phyloP scores from a whole-genome alignment of 306 rosid genomes.

The Amphicarpaea edgeworthii region DNA sequence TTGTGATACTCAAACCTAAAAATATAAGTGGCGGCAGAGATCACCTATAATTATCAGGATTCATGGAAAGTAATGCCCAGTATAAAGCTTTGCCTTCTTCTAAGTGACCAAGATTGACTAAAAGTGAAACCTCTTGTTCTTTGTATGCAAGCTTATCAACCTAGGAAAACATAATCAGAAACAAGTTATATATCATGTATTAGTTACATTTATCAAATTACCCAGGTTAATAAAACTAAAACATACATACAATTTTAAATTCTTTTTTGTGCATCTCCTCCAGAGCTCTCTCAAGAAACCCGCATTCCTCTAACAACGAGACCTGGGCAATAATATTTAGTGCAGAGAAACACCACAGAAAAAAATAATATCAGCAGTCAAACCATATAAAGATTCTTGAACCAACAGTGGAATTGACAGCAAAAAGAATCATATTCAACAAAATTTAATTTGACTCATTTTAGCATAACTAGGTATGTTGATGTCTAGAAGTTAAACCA shows the following conservation, averaged over 20 bases:
- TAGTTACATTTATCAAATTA: constrained; percentile 29
- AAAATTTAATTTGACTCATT: constrained; percentile 1
- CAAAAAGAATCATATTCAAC: constrained; percentile 36
- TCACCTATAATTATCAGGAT: constrained; percentile 96
- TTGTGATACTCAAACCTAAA: constrained; percentile 8
- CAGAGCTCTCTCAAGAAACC: constrained; percentile 80
- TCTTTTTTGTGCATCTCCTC: constrained; percentile 87
- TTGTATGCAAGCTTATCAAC: constrained; percentile 83
- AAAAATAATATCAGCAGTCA: constrained; percentile 23
- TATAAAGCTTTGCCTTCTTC: constrained; percentile 79
- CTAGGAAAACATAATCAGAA: constrained; percentile 53
- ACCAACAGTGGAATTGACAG: constrained; percentile 33
- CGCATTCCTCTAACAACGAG: constrained; percentile 86
- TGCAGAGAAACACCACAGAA: constrained; percentile 3
- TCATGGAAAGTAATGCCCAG: constrained; percentile 77
- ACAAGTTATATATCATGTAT: constrained; percentile 40
- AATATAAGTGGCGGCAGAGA: constrained; percentile 27
- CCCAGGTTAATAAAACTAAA: constrained; percentile 32
- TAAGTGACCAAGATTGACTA: constrained; percentile 80
- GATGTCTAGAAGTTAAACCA: too few relatives aligned
- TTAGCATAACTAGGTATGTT: too few relatives aligned
- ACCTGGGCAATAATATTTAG: constrained; percentile 58
- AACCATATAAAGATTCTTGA: constrained; percentile 17
- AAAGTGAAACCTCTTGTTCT: constrained; percentile 92
- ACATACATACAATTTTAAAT: constrained; percentile 73